phyloP scores from a whole-genome alignment of 176 grass and related monocot species.

The Triticum turgidum region DNA sequence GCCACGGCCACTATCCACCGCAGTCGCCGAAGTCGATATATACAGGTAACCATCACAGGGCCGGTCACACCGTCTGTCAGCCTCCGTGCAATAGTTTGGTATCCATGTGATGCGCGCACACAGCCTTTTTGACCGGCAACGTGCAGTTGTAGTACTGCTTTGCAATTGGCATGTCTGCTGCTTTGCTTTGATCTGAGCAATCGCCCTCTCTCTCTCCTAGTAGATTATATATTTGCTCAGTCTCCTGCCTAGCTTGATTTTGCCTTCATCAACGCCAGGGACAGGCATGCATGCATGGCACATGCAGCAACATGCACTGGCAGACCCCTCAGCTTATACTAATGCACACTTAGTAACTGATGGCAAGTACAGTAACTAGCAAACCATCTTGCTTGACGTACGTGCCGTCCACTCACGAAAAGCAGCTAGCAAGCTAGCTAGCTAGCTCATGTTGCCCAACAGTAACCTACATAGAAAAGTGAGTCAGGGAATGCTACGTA shows the following conservation, averaged over 20 bases:
- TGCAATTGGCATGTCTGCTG: not conserved
- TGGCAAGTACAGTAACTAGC: not conserved
- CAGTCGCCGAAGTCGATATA: not conserved
- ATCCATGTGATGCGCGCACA: not conserved
- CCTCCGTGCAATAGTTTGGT: not conserved
- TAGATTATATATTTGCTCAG: not conserved
- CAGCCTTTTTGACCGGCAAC: not conserved
- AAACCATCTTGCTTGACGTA: not conserved
- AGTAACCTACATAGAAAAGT: slow-evolving; percentile 8
- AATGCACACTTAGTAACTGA: not conserved
- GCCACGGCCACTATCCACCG: too few species aligned
- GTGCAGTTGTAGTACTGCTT: slow-evolving; percentile 3
- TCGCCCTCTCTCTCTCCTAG: too few species aligned
- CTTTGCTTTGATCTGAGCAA: not conserved
- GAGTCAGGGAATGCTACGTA: not conserved
- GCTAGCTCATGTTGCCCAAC: not conserved
- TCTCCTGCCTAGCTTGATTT: not conserved
- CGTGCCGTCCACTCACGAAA: not conserved
- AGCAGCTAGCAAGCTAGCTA: not conserved
- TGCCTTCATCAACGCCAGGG: not conserved
- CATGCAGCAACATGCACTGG: not conserved
- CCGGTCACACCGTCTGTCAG: slow-evolving; percentile 9
- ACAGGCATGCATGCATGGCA: not conserved
- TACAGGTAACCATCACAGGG: not conserved
- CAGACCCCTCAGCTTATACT: not conserved